Base-by-base conservation (phyloP, 78 protist genomes). In the Dictyostelium brefeldianum region DNA sequence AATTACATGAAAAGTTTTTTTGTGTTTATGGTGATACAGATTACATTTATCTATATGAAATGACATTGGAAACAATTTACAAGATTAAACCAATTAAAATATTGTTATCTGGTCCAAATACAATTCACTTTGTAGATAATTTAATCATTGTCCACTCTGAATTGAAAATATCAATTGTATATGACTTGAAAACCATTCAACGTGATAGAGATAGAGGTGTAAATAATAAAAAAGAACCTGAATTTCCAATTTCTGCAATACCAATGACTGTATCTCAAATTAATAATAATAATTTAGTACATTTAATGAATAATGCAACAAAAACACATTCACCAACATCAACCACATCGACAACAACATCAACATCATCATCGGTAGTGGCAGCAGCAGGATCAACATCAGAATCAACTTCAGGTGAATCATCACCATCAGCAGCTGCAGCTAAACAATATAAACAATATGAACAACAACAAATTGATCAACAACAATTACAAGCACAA, bases 91-190 rank as follows among this genome's bases (percentile, higher is more conserved):
- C 78, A 5, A 90, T 90, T 2, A 78, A 90, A 64, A 46, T 90
- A 6, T 27, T 71, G 8, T 41, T 81, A 59, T n/a, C 83, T 1
- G 95, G 95, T 15, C 73, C 83, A n/a, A 81, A 81, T 14, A 15
- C 29, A n/a, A 81, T 90, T 29, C 89, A 90, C 25, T 50, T 90
- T 36, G 95, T 90, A 18, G 95, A 90, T 48, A 90, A 90, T 48
- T 31, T 90, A 12, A 57, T 90, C 50, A 90, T 90, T 22, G 89
- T 90, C 15, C 95, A 90, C 29, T 80, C 77, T 48, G 89, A 90
- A 48, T 29, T 59, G 14, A 89, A 89, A 4, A 51, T 90, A 1
- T 36, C 65, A 8, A 57, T 90, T 0, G 95, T 90, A 5, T 90
- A 90, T 48, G 95, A 90, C 29, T 48, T 80, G 48, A 62, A 69